Evolutionary conservation across 2,329 filamentous ascomycete genomes (phyloP), one percentile per base, ranked within the genome.

Genomic region (Aureobasidium leucospermi): DNA sequence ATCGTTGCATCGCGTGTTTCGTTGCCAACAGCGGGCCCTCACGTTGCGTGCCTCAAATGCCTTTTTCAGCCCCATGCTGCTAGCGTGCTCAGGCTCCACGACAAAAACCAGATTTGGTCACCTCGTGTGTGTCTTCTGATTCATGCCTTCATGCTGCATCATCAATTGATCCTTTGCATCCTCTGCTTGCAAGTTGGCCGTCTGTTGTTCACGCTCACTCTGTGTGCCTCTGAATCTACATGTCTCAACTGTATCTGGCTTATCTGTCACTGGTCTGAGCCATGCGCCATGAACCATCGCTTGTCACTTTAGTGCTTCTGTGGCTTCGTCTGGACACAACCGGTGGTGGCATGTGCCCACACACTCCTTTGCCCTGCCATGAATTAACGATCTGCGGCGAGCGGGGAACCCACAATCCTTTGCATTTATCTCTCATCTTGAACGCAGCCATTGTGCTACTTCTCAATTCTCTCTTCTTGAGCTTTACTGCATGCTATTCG

Each of bases 1-100:
- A 70, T 67, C 51, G 23, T 55, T 34, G 51, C 39, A 45, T 55
- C 41, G 41, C 52, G 41, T 57, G 36, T 52, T 31, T 51, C 11
- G 48, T 31, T 57, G 52, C 42, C 41, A 46, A 45, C 52, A 45
- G 36, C 36, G 48, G 36, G 15, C 9, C 23, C 38, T 38, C 34
- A 28, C 51, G 38, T 57, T 46, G 41, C 52, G 52, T 57, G 52
- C 39, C 3, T 29, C 36, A 29, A 13, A 39, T 13, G 34, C 34
- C 48, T 41, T 52, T 43, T 43, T 34, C 28, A 34, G 51, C 51
- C 51, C 38, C 51, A 32, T 55, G 51, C 28, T 29, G n/a, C 29
- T 55, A 55, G 51, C 51, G 51, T 29, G 28, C 51, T 29, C 34
- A 28, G 23, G 5, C 15, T 23, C 39, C 39, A 43, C n/a, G 28